Conservation (phyloP, 1,284 basidiomycete genomes). For the Neolentinus lepideus region DNA sequence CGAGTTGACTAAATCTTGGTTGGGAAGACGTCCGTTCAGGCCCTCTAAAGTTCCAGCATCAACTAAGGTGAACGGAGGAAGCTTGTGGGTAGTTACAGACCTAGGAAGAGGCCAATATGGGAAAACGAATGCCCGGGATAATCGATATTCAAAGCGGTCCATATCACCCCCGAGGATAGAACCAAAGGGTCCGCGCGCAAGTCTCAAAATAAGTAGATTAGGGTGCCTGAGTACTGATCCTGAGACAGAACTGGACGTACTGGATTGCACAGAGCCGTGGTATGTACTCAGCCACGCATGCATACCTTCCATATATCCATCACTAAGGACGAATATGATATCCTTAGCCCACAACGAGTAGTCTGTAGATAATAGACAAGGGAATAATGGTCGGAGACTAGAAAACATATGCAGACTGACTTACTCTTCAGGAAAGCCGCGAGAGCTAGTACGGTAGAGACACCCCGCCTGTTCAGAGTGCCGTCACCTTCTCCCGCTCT, state of each 20-base stretch:
- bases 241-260: slow-evolving; percentile 30
- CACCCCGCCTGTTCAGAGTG: slow-evolving; percentile 78
- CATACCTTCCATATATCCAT: slow-evolving; percentile 86
- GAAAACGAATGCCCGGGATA: slow-evolving; percentile 97
- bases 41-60: slow-evolving; percentile 58
- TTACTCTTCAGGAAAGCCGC: slow-evolving; percentile 79
- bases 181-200: slow-evolving; percentile 56
- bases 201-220: slow-evolving; percentile 33
- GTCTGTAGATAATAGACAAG: slow-evolving; percentile 34
- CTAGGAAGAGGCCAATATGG: slow-evolving; percentile 87
- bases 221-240: not conserved
- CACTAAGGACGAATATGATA: slow-evolving; percentile 84
- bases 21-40: slow-evolving; percentile 89
- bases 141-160: slow-evolving; percentile 93
- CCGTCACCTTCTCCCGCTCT: slow-evolving; percentile 46
- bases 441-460: slow-evolving; percentile 77
- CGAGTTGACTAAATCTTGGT: slow-evolving; percentile 92
- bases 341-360: slow-evolving; percentile 95
- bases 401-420: slow-evolving; percentile 14
- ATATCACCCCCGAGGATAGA: slow-evolving; percentile 76
- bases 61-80: not conserved
- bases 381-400: slow-evolving; percentile 2
- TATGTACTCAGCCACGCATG: slow-evolving; percentile 88
- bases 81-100: slow-evolving; percentile 34
- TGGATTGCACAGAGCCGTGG: slow-evolving; percentile 62